These are phyloP conservation scores for Neoscytalidium dimidiatum DNA, from an alignment of 2,329 filamentous ascomycete species.

Conservation along the genomic window DNA sequence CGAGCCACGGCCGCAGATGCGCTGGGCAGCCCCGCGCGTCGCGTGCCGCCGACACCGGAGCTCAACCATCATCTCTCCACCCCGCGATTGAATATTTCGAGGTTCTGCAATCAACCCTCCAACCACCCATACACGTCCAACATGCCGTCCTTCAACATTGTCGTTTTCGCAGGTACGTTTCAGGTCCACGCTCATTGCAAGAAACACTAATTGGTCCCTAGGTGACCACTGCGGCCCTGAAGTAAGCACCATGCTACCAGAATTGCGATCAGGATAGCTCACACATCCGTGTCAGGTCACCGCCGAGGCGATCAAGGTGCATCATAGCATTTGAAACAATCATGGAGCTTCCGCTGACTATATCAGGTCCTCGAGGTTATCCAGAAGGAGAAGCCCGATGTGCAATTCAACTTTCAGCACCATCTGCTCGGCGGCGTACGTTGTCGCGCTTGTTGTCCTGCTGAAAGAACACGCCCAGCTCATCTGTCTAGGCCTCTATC, in stretches of 20 bases:
- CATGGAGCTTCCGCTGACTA: conserved; percentile 13
- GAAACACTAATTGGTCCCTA: conserved; percentile 28
- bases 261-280: conserved; percentile 19
- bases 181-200: not conserved
- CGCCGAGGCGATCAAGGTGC: conserved; percentile 84
- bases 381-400: conserved; percentile 68
- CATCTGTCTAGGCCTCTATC: conserved; percentile 68
- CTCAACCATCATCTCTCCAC: conserved; percentile 7
- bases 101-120: not conserved
- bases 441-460: conserved; percentile 28
- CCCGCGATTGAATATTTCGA: conserved; percentile 18
- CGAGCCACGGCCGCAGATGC: not conserved
- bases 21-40: conserved; percentile 1
- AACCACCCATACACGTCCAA: not conserved
- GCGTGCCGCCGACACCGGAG: conserved; percentile 16
- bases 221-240: conserved; percentile 45
- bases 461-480: not conserved
- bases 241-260: conserved; percentile 29
- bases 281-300: conserved; percentile 63
- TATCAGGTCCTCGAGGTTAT: conserved; percentile 74
- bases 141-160: conserved; percentile 46
- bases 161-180: conserved; percentile 43
- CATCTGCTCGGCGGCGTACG: conserved; percentile 90
- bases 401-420: conserved; percentile 86
- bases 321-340: conserved; percentile 25